A percentile compares a stretch with the other conserved stretches of the same genome.
These are phyloP conservation scores for Barnettozyma siamensis DNA, from an alignment of 805 yeast species.

Conservation along the genomic window DNA sequence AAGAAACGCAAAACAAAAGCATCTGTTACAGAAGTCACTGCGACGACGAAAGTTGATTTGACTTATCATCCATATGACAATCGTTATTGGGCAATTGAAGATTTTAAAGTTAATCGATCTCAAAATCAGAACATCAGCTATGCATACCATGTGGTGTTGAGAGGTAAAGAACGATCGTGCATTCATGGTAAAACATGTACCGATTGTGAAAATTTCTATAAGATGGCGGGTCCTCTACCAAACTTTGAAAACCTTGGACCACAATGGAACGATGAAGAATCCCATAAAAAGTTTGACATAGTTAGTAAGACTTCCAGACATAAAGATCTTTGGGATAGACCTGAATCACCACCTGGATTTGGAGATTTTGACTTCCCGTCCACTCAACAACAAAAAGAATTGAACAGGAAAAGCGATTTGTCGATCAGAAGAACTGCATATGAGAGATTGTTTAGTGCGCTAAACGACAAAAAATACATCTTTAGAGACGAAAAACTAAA, in stretches of 20 bases:
- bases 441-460: constrained; percentile 39
- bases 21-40: not conserved
- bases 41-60: constrained; percentile 8
- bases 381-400: constrained; percentile 44
- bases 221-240: constrained; percentile 23
- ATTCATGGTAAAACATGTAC: constrained; percentile 31
- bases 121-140: constrained; percentile 22
- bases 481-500: constrained; percentile 41
- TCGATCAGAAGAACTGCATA: constrained; percentile 35
- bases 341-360: constrained; percentile 52
- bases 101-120: constrained; percentile 32
- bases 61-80: constrained; percentile 14
- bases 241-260: constrained; percentile 22
- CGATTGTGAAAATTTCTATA: constrained; percentile 29
- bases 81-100: constrained; percentile 33
- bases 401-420: constrained; percentile 29
- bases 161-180: constrained; percentile 30
- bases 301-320: constrained; percentile 22
- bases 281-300: constrained; percentile 11
- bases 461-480: constrained; percentile 36
- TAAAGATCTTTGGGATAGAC: constrained; percentile 26
- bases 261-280: constrained; percentile 21
- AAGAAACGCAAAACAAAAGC: constrained; percentile 7
- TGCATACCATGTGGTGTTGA: constrained; percentile 30
- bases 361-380: constrained; percentile 54